Base-by-base conservation (phyloP, 2,329 filamentous ascomycete genomes). In the Zalaria sp. region DNA sequence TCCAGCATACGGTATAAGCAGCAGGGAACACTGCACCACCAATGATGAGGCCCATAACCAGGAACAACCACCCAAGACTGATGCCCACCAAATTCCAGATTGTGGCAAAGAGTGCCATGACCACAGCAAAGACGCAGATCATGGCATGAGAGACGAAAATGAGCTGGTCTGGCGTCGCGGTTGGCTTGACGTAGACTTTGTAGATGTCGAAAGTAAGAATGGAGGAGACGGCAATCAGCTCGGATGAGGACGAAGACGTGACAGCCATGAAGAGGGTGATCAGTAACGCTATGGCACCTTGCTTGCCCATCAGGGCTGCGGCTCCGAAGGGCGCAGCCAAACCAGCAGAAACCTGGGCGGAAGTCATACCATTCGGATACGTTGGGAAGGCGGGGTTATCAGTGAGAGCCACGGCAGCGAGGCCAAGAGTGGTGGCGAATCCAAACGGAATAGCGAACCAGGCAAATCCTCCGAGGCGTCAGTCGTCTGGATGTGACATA, bases 381-480 rank as follows among this genome's bases (percentile, higher is more conserved):
- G 64, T 67, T 7, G 64, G 65, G 38, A 64, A 68, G n/a, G 47
- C 49, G 4, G 62, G 63, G 26, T 61, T 61, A 45, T 63, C 55
- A 3, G 59, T 63, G 9, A 69, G 55, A 5, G 65, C 67, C 1
- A 62, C 61, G 0, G 63, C 65, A 10, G 60, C 57, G 2, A 70
- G 57, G 8, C 67, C 67, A 42, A 69, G 52, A 1, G 65, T 66
- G 2, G 67, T 68, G 1, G 64, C 60, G 46, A 67, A 63, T 2
- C 61, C 60, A 39, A 66, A 69, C 0, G 67, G 67, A 18, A 71
- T 67, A 4, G 63, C 67, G 44, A 68, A 68, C 60, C 66, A 69
- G 3, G 64, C 65, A 5, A 18, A 18, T 18, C 18, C 18, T 18
- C 18, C 18, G 18, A 18, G 18, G 18, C 18, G 18, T 18, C 18